Base-by-base conservation (phyloP, 371 early-diverging fungal species). In the Syncephalis plumigaleata region DNA sequence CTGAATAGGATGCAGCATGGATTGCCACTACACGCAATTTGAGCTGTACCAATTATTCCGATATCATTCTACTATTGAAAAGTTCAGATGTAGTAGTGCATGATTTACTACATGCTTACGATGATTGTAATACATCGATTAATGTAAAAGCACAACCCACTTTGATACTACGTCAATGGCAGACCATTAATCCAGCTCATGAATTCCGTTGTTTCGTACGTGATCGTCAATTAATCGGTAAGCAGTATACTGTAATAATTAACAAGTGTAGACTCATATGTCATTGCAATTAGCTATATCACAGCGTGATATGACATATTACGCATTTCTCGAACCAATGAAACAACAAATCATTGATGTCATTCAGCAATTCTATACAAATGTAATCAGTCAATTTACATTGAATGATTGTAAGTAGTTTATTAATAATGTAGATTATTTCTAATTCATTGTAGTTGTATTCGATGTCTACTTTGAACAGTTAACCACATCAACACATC, bases 131-230 rank as follows among this genome's bases (percentile, higher is more conserved):
- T 38, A 48, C 40, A 2, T 20, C 50, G 23, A 36, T 50, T 4
- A 51, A 50, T 21, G 51, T 51, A 2, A 39, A 46, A 11, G 38
- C 36, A 5, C 39, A 48, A 13, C 60, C 51, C 26, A 57, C 80
- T 21, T 68, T 95, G 23, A 77, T 87, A 13, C 66, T 95, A 13
- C 65, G 87, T 36, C 77, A 87, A 55, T 92, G 90, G 91, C 75
- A 75, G 50, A 79, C 82, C 47, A 52, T 91, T 36, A 59, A 75
- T 18, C 90, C 91, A 1, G 79, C 91, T 0, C 78, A 89, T 83
- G 90, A 91, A 59, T 95, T 91, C 58, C 63, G 96, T 21, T 87
- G 90, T 51, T 93, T 93, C 76, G 87, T 93, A 20, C 66, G 66
- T 38, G 56, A 72, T 18, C 56, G 62, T 15, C 57, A 68, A 36